Evolutionary conservation across 768 basidiomycete species (phyloP), one percentile per base, ranked within the genome.

Genomic region (Boletales sp.): DNA sequence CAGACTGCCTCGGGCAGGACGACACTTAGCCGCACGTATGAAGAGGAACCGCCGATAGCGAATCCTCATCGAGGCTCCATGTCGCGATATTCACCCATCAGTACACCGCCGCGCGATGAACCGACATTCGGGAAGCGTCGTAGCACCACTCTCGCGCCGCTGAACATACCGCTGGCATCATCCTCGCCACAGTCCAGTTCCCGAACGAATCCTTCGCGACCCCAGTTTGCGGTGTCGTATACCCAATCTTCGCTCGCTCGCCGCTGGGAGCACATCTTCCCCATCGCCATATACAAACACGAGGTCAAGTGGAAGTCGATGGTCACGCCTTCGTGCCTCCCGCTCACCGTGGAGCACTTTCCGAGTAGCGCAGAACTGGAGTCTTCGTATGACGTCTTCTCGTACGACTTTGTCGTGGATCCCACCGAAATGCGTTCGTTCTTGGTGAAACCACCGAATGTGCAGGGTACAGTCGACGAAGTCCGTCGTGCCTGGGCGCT

Each of bases 271-370:
- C 91, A 95, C 62, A 79, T 87, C 52, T 86, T 88, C 61, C 84
- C 92, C 0, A 76, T 77, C 15, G 80, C 84, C 8, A 66, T 79
- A 21, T 86, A 81, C 63, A 87, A 91, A 65, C 84, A 93, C 53
- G 86, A 94, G 40, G 79, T 94, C 67, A 96, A 97, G 65, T 98
- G 95, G 95, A 83, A 81, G 56, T 85, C 85, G 10, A 83, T 94
- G 63, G 78, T 85, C 44, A 87, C 89, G 0, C 94, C 94, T 0
- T 80, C 83, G 11, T 94, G 90, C 59, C 77, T 97, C 2, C 95
- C 95, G 7, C 76, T 98, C 44, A 94, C 94, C 0, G 86, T 89
- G 12, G 94, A 95, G 61, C 82, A 91, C 61, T 85, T 95, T 56
- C 94, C 95, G 0, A 79, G 83, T 10, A 74, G 74, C 17, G 72